These are phyloP conservation scores for Thermomucor indicae-seudaticae DNA, from an alignment of 371 early-diverging fungal genomes.

Conservation along the genomic window DNA sequence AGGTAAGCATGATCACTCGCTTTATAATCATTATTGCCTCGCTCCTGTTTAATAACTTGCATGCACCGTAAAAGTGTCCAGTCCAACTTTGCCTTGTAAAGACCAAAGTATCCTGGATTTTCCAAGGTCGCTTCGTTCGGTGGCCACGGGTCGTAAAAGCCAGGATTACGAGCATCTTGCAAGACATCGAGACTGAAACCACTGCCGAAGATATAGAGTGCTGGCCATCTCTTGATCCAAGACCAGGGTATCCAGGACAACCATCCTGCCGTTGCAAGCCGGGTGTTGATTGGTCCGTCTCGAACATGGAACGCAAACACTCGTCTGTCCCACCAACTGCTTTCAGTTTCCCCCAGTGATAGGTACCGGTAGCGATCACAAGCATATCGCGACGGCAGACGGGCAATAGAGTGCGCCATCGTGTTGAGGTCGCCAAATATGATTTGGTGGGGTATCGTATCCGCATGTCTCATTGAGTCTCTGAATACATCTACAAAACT, in stretches of 20 bases:
- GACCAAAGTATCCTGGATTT: constrained; percentile 57
- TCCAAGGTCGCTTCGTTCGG: constrained; percentile 60
- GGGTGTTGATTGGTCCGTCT: constrained; percentile 41
- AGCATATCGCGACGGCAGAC: constrained; percentile 65
- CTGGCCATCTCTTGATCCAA: not conserved
- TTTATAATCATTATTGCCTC: constrained; percentile 63
- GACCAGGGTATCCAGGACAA: constrained; percentile 1
- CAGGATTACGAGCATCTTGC: constrained; percentile 61
- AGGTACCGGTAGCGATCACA: constrained; percentile 63
- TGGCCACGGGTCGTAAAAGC: constrained; percentile 75
- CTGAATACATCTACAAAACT: constrained; percentile 68
- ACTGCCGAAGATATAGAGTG: constrained; percentile 13
- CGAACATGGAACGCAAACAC: constrained; percentile 42
- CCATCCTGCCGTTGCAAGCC: constrained; percentile 35
- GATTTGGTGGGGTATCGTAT: constrained; percentile 57
- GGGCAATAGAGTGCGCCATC: constrained; percentile 75
- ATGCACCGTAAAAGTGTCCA: constrained; percentile 69
- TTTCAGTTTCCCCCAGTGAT: constrained; percentile 64
- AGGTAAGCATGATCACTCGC: constrained; percentile 77
- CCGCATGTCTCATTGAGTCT: constrained; percentile 42
- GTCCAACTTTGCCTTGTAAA: constrained; percentile 73
- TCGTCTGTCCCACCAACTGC: constrained; percentile 68
- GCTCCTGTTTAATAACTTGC: constrained; percentile 41
- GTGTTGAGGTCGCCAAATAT: constrained; percentile 82
- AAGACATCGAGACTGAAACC: constrained; percentile 50